Evolutionary conservation across 1,139 yeast genomes (phyloP).

Genomic region (Kluyveromyces sp.): DNA sequence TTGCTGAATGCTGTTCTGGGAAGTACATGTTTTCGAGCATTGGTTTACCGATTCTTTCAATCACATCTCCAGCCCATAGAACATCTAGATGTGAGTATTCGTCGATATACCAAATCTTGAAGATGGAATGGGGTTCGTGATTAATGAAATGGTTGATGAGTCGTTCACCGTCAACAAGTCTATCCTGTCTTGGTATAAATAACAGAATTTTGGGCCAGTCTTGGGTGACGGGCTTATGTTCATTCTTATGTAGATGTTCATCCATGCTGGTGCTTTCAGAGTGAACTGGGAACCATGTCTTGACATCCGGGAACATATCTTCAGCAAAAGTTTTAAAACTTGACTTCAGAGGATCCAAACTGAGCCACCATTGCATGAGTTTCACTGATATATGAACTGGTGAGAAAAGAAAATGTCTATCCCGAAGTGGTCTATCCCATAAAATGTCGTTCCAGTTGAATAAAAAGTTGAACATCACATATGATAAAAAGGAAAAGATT

Average conservation of each 20-base stretch:
- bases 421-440: constrained; percentile 66
- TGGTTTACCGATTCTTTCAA: constrained; percentile 43
- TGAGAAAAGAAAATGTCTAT: constrained; percentile 74
- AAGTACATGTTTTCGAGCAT: constrained; percentile 25
- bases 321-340: constrained; percentile 26
- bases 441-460: constrained; percentile 78
- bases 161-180: constrained; percentile 52
- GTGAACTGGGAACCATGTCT: constrained; percentile 27
- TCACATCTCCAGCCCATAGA: constrained; percentile 77
- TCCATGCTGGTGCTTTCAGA: constrained; percentile 5
- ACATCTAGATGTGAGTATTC: constrained; percentile 86
- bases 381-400: constrained; percentile 75
- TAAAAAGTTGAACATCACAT: constrained; percentile 71
- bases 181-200: constrained; percentile 49
- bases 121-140: constrained; percentile 40
- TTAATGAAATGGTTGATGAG: constrained; percentile 41
- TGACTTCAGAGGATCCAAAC: constrained; percentile 17
- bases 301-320: constrained; percentile 25
- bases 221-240: constrained; percentile 7
- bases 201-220: constrained; percentile 34
- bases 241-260: constrained; percentile 14
- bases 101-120: constrained; percentile 39
- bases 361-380: constrained; percentile 88
- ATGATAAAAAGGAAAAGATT: constrained; percentile 57
- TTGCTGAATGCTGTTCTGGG: constrained; percentile 7